These are phyloP conservation scores for Sugiyamaella floridensis DNA, from an alignment of 805 yeast species.

Conservation along the genomic window DNA sequence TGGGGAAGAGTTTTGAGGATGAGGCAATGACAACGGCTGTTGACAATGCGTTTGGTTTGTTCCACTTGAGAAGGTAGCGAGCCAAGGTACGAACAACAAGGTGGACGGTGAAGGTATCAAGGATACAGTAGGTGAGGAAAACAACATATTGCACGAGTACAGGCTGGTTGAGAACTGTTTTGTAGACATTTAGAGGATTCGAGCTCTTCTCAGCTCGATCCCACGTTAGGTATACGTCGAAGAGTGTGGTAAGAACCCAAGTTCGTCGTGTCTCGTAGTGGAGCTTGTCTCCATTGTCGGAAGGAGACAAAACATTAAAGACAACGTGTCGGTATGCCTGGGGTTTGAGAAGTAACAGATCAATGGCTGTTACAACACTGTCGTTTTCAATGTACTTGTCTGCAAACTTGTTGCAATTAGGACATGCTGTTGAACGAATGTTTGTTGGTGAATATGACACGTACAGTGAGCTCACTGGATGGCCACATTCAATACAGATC, in stretches of 20 bases:
- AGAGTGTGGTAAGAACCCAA: conserved; percentile 57
- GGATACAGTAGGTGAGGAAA: conserved; percentile 31
- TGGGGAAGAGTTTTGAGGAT: conserved; percentile 77
- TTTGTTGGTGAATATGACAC: conserved; percentile 69
- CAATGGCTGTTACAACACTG: conserved; percentile 74
- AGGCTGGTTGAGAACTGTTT: conserved; percentile 23
- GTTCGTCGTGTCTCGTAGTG: conserved; percentile 37
- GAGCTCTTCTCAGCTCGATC: conserved; percentile 70
- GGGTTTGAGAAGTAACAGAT: conserved; percentile 73
- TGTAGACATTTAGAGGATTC: conserved; percentile 8
- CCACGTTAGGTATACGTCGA: conserved; percentile 90
- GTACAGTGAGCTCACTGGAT: conserved; percentile 57
- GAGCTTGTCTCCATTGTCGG: conserved; percentile 11
- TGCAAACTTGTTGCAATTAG: conserved; percentile 62
- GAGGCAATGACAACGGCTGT: conserved; percentile 70
- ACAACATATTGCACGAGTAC: conserved; percentile 33
- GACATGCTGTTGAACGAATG: conserved; percentile 72
- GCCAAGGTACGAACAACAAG: conserved; percentile 33
- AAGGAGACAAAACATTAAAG: conserved; percentile 48
- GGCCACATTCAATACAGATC: conserved; percentile 88
- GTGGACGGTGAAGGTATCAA: conserved; percentile 32
- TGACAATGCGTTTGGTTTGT: conserved; percentile 42
- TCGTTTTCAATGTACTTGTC: conserved; percentile 93
- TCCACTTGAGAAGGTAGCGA: conserved; percentile 30
- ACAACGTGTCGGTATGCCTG: conserved; percentile 77